phyloP scores from a whole-genome alignment of 257 asterid genomes.

The Lycium ferocissimum region DNA sequence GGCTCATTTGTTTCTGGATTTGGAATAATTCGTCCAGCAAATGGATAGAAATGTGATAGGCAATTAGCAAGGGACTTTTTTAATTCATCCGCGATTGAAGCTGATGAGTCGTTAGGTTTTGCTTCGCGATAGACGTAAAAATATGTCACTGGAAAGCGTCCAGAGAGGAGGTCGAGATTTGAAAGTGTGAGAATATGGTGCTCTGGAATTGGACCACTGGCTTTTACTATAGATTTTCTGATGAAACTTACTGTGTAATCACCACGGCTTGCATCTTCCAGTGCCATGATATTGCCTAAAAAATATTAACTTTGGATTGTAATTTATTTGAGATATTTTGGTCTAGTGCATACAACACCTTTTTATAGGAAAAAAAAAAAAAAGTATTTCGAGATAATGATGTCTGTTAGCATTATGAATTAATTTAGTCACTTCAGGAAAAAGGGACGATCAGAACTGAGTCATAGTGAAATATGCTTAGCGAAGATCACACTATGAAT shows the following conservation, averaged over 20 bases:
- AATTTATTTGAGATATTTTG: background rate
- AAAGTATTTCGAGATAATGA: background rate
- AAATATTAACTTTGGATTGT: background rate
- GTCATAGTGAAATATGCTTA: constrained; percentile 25
- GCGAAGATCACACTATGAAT: constrained; percentile 19
- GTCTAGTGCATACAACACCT: background rate
- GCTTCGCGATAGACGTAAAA: constrained; percentile 47
- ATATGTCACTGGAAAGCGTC: constrained; percentile 69
- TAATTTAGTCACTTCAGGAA: background rate
- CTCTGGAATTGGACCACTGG: constrained; percentile 43
- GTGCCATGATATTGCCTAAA: constrained; percentile 7
- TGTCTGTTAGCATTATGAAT: background rate
- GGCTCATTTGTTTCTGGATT: constrained; percentile 52
- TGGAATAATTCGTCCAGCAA: constrained; percentile 52
- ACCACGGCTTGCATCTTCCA: background rate
- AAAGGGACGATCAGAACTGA: constrained; percentile 13
- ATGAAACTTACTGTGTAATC: constrained; percentile 44
- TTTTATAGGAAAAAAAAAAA: background rate
- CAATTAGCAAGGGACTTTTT: constrained; percentile 52
- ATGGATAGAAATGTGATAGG: constrained; percentile 59
- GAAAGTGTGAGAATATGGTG: constrained; percentile 49
- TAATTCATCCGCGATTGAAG: constrained; percentile 33
- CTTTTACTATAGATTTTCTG: constrained; percentile 48
- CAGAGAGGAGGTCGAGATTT: constrained; percentile 66
- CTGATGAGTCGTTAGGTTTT: background rate